Percentiles rank a stretch among this genome's conserved stretches.
Conservation (phyloP, 257 asterid species). For the Nicotiana knightiana region DNA sequence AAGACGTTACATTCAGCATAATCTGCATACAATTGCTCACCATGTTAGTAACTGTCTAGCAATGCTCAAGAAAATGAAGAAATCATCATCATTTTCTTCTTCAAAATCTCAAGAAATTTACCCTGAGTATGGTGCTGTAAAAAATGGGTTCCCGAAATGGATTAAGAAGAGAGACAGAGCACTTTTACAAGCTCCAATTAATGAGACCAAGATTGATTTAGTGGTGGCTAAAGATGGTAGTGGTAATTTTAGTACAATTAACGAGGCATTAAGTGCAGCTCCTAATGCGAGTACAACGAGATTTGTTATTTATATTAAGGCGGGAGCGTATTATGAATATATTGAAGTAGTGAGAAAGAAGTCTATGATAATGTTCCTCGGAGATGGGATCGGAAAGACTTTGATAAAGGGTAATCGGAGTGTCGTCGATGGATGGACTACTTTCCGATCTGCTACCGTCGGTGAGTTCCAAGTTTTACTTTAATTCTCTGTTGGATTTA, state of each 20-base stretch:
- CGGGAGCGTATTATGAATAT: conserved; percentile 88
- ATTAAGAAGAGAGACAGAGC: conserved; percentile 47
- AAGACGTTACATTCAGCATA: conserved; percentile 42
- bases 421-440: conserved; percentile 91
- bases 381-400: conserved; percentile 92
- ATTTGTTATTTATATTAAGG: conserved; percentile 73
- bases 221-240: conserved; percentile 78
- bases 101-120: conserved; percentile 16
- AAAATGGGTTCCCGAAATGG: conserved; percentile 65
- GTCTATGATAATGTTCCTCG: conserved; percentile 56
- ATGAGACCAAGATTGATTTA: conserved; percentile 33
- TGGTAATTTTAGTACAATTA: conserved; percentile 70
- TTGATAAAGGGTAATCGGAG: conserved; percentile 81
- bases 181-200: conserved; percentile 47
- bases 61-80: conserved; percentile 59
- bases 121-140: conserved; percentile 36
- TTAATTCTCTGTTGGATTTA: not conserved
- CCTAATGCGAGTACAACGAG: conserved; percentile 71
- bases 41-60: conserved; percentile 86
- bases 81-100: not conserved
- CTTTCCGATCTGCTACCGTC: conserved; percentile 85
- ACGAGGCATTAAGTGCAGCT: conserved; percentile 54
- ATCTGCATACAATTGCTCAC: conserved; percentile 49
- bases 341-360: conserved; percentile 52
- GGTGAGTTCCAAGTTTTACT: conserved; percentile 37